Conservation (phyloP, 164 flowering plant genomes). For the Liriodendron chinense region DNA sequence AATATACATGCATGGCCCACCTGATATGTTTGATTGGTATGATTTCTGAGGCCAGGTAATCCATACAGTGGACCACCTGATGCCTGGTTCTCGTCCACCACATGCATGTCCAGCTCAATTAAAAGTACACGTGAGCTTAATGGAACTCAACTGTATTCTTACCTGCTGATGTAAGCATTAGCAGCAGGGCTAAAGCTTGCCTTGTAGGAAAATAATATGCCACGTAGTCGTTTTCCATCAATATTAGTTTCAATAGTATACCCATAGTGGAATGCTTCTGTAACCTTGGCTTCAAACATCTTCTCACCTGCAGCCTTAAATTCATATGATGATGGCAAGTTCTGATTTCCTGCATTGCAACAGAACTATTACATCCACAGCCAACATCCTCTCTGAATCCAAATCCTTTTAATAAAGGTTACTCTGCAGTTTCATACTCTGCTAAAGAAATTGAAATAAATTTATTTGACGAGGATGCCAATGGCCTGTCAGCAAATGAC, state of each 20-base stretch:
- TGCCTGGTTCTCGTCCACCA: neutral
- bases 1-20: neutral
- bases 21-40: neutral
- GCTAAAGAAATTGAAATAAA: neutral
- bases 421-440: neutral
- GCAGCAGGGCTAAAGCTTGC: constrained; percentile 26
- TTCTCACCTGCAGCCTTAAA: constrained; percentile 41
- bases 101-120: neutral
- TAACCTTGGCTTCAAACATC: constrained; percentile 82
- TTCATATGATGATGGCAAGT: constrained; percentile 23
- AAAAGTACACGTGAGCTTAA: neutral
- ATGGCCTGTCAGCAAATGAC: no score
- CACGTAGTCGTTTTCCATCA: constrained; percentile 91
- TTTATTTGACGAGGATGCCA: neutral
- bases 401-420: neutral
- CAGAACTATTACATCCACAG: constrained; percentile 4
- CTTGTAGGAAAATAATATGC: constrained; percentile 69
- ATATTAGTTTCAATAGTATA: constrained; percentile 81
- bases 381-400: neutral
- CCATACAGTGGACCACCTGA: neutral
- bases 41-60: neutral
- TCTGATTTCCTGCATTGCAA: constrained; percentile 31
- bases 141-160: constrained; percentile 6
- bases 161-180: constrained; percentile 47
- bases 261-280: constrained; percentile 56